Percentiles rank a stretch among this genome's conserved stretches.
Evolutionary conservation across 2,329 filamentous ascomycete genomes (phyloP).

Genomic region (Calonectria pseudoreteaudii): DNA sequence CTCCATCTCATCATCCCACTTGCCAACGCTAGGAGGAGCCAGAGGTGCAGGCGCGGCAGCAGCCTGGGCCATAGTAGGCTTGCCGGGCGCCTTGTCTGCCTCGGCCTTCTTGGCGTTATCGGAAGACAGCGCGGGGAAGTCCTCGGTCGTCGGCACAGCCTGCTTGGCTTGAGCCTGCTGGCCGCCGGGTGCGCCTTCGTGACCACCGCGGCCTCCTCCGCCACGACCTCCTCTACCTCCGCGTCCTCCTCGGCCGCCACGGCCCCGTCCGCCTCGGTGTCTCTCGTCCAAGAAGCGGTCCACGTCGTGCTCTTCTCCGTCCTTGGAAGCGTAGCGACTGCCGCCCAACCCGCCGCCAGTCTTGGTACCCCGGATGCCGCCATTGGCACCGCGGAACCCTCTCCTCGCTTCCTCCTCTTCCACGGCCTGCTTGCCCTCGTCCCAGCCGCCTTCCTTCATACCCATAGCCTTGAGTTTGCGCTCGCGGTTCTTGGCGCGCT

Average conservation of each 20-base stretch:
- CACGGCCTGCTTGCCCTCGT: constrained; percentile 65
- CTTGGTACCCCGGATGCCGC: constrained; percentile 54
- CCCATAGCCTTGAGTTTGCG: constrained; percentile 71
- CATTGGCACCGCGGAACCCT: constrained; percentile 57
- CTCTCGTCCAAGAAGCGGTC: constrained; percentile 53
- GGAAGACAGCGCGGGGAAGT: constrained; percentile 52
- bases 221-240: constrained; percentile 50
- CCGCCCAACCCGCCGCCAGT: constrained; percentile 53
- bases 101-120: constrained; percentile 40
- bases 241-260: constrained; percentile 51
- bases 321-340: constrained; percentile 55
- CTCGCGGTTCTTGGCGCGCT: constrained; percentile 70
- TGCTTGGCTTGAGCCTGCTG: constrained; percentile 37
- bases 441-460: constrained; percentile 67
- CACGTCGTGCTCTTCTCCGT: constrained; percentile 49
- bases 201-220: constrained; percentile 45
- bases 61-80: constrained; percentile 47
- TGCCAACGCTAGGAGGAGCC: constrained; percentile 49
- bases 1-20: constrained; percentile 72
- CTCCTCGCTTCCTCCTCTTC: constrained; percentile 55
- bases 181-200: constrained; percentile 37
- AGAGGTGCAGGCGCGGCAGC: constrained; percentile 40
- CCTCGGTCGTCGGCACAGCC: constrained; percentile 44
- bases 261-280: constrained; percentile 46
- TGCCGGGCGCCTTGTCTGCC: constrained; percentile 20